A percentile compares a stretch with the other conserved stretches of the same genome.
phyloP scores from a whole-genome alignment of 1,284 basidiomycete genomes.

The Entoloma clypeatum region DNA sequence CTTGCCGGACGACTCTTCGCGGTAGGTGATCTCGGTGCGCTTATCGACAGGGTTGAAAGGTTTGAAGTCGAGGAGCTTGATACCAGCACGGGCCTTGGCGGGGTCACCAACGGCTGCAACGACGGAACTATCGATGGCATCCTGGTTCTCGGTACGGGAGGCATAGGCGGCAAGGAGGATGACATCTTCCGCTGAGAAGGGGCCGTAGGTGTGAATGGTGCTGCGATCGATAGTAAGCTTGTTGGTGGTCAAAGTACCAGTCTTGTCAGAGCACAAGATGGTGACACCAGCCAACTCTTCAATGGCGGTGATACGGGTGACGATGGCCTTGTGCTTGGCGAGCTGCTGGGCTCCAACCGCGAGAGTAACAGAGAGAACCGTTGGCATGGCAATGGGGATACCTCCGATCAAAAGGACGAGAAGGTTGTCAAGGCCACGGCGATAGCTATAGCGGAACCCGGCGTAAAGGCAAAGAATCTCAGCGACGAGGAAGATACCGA shows the following conservation, averaged over 20 bases:
- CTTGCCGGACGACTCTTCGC: constrained; percentile 88
- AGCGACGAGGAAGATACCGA: constrained; percentile 89
- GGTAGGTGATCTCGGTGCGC: constrained; percentile 98
- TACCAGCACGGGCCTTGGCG: constrained; percentile 78
- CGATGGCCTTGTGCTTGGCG: constrained; percentile 97
- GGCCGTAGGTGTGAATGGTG: constrained; percentile 89
- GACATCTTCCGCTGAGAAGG: constrained; percentile 87
- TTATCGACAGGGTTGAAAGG: constrained; percentile 99
- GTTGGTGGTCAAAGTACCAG: constrained; percentile 96
- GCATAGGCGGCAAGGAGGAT: constrained; percentile 93
- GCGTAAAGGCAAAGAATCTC: constrained; percentile 90
- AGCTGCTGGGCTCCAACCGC: constrained; percentile 97
- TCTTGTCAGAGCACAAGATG: constrained; percentile 97
- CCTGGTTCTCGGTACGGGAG: constrained; percentile 98
- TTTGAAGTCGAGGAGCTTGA: constrained; percentile 97
- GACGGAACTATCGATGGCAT: constrained; percentile 91
- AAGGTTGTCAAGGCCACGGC: constrained; percentile 94
- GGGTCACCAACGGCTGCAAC: constrained; percentile 78
- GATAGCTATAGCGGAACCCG: constrained; percentile 85
- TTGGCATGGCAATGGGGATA: constrained; percentile 99
- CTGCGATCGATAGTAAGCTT: constrained; percentile 96
- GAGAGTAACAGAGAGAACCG: constrained; percentile 93
- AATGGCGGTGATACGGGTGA: constrained; percentile 97
- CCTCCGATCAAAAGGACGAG: constrained; percentile 97
- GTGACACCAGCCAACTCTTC: constrained; percentile 97